phyloP scores from a whole-genome alignment of 164 flowering plant genomes.

The Vitis riparia region DNA sequence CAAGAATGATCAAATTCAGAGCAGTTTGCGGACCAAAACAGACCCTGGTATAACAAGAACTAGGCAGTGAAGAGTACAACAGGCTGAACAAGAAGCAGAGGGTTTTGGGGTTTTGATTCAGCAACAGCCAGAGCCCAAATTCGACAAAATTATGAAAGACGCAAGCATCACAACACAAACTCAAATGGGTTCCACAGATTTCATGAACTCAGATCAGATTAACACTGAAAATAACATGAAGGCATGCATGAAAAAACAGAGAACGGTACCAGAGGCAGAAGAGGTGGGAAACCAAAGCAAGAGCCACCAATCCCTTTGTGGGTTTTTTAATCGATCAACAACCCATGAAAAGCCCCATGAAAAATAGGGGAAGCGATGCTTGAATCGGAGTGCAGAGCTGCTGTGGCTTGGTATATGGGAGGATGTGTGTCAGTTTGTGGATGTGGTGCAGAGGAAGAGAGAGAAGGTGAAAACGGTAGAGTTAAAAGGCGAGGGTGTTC shows the following conservation, averaged over 20 bases:
- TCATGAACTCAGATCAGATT: background rate
- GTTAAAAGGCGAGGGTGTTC: too few relatives aligned
- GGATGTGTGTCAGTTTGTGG: background rate
- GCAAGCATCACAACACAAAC: background rate
- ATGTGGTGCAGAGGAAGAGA: background rate
- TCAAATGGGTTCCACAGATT: background rate
- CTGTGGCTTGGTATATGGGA: background rate
- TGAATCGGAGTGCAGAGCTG: background rate
- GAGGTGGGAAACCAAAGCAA: constrained; percentile 13
- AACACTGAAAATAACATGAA: background rate
- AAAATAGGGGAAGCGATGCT: constrained; percentile 9
- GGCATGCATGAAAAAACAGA: background rate
- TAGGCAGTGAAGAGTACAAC: background rate
- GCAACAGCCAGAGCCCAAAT: background rate
- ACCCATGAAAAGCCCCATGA: constrained; percentile 31
- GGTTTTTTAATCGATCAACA: constrained; percentile 34
- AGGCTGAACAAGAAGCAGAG: background rate
- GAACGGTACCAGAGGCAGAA: constrained; percentile 1
- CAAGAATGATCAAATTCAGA: background rate
- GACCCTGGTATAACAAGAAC: background rate
- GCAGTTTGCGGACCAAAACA: background rate
- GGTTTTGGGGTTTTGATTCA: background rate
- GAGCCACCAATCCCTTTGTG: constrained; percentile 29
- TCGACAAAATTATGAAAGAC: background rate
- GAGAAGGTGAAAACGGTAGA: background rate